A percentile compares a stretch with the other conserved stretches of the same genome.
phyloP scores from a whole-genome alignment of 2,329 filamentous ascomycete species.

The Alternaria hordeiaustralica region DNA sequence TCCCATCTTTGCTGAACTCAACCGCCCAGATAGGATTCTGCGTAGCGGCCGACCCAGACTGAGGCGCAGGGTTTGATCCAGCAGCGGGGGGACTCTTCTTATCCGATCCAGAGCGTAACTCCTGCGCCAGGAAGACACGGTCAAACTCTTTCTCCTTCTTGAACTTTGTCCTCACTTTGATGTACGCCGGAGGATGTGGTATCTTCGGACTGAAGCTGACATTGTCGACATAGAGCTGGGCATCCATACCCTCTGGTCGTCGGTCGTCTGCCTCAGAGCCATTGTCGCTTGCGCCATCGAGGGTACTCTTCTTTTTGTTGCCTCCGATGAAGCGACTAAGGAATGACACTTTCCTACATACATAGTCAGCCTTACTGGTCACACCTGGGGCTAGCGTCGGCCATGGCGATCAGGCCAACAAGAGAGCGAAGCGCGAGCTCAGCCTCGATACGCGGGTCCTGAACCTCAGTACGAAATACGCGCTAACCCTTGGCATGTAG shows the following conservation, averaged over 20 bases:
- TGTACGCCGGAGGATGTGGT: slow-evolving; percentile 89
- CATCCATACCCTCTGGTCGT: slow-evolving; percentile 81
- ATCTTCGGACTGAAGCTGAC: slow-evolving; percentile 82
- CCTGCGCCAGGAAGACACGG: slow-evolving; percentile 88
- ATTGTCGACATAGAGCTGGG: slow-evolving; percentile 77
- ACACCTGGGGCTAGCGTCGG: slow-evolving; percentile 41
- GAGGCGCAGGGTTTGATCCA: slow-evolving; percentile 36
- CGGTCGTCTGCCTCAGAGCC: slow-evolving; percentile 72
- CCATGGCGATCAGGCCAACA: slow-evolving; percentile 19
- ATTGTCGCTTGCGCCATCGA: slow-evolving; percentile 61
- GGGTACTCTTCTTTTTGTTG: slow-evolving; percentile 72
- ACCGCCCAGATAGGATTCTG: slow-evolving; percentile 85
- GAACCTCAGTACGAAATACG: neutral
- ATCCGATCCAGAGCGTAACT: slow-evolving; percentile 68
- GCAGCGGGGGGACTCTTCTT: slow-evolving; percentile 37
- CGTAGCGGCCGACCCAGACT: slow-evolving; percentile 41
- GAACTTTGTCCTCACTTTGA: slow-evolving; percentile 80
- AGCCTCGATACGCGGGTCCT: slow-evolving; percentile 1
- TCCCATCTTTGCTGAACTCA: slow-evolving; percentile 91
- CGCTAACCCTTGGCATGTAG: neutral
- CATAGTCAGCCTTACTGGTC: slow-evolving; percentile 23
- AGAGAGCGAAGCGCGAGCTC: neutral
- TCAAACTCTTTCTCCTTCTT: slow-evolving; percentile 85
- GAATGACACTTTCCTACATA: slow-evolving; percentile 81
- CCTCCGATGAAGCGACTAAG: slow-evolving; percentile 82